Conservation (phyloP, 2,329 filamentous ascomycete species). For the Thyridium curvatum region DNA sequence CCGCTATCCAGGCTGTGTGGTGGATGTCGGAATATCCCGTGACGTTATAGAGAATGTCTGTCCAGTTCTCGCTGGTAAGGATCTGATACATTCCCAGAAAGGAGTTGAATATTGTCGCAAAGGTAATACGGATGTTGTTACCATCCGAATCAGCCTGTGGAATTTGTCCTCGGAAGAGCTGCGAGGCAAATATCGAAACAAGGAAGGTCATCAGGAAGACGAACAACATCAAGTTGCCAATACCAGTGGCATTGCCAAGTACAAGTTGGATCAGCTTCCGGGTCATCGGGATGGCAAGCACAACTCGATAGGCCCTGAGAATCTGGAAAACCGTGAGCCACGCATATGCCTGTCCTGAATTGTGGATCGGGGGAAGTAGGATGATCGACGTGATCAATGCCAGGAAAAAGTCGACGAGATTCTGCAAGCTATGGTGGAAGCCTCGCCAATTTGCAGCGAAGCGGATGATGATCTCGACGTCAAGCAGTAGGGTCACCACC, state of each 20-base stretch:
- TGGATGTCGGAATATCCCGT: slow-evolving; percentile 60
- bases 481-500: slow-evolving; percentile 68
- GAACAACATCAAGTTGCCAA: slow-evolving; percentile 90
- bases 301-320: slow-evolving; percentile 82
- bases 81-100: slow-evolving; percentile 98
- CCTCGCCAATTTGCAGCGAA: slow-evolving; percentile 72
- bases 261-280: slow-evolving; percentile 81
- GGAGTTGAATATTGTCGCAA: slow-evolving; percentile 87
- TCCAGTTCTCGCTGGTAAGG: slow-evolving; percentile 96
- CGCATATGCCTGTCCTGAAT: slow-evolving; percentile 66
- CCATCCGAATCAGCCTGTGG: slow-evolving; percentile 56
- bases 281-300: slow-evolving; percentile 82
- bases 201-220: slow-evolving; percentile 94
- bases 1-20: slow-evolving; percentile 86
- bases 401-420: slow-evolving; percentile 74
- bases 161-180: slow-evolving; percentile 86
- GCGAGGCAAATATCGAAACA: slow-evolving; percentile 85
- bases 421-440: slow-evolving; percentile 69
- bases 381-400: slow-evolving; percentile 80
- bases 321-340: slow-evolving; percentile 95
- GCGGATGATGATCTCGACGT: slow-evolving; percentile 76
- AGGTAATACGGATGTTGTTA: slow-evolving; percentile 63
- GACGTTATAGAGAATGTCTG: slow-evolving; percentile 74
- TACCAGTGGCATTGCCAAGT: slow-evolving; percentile 84
- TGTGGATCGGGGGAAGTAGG: slow-evolving; percentile 72